Base-by-base conservation (phyloP, 495 filamentous ascomycete genomes). In the Aspergillus campestris region DNA sequence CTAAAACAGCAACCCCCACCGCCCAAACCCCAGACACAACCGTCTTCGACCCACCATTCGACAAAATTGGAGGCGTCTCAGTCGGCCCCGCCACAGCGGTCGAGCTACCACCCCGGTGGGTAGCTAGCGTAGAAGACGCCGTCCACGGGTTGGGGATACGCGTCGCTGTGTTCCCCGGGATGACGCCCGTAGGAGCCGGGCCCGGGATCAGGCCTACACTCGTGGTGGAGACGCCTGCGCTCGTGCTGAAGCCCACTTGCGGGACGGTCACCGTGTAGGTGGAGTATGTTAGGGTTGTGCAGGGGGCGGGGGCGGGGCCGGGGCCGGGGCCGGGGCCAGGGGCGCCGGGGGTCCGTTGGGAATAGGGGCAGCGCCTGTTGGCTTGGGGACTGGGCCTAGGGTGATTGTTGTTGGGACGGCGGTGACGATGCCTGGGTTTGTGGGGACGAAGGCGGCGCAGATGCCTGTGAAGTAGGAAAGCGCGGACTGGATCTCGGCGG, bases 381-480 rank as follows among this genome's bases (percentile, higher is more conserved):
- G 38, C 35, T 38, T 47, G 10, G 50, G 47, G 31, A 67, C 69
- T 3, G 77, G 74, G 32, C 59, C 62, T 18, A 83, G 63, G n/a
- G 78, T 80, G 59, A 84, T 75, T 15, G 68, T 80, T 6, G 71
- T 61, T 1, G 83, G 82, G 44, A 84, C 74, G 34, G 68, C 80
- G 46, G 87, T 92, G 57, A 87, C 77, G 58, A 97, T 86, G 42
- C 76, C 90, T 3, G 92, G 92, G 78, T 95, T 95, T 50, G 72
- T 46, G 34, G 74, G 69, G 13, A 89, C 75, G 62, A 81, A 83
- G 30, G 75, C 64, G 31, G 86, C 87, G 71, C 91, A 97, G 66
- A 97, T 85, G 61, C 91, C 92, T 56, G 87, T 80, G 73, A 96
- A 84, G 79, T 86, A 95, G 53, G 79, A 77, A 42, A 92, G 73